A percentile compares a stretch with the other conserved stretches of the same genome.
Evolutionary conservation across 306 rosid genomes (phyloP).

Genomic region (Malus sylvestris): DNA sequence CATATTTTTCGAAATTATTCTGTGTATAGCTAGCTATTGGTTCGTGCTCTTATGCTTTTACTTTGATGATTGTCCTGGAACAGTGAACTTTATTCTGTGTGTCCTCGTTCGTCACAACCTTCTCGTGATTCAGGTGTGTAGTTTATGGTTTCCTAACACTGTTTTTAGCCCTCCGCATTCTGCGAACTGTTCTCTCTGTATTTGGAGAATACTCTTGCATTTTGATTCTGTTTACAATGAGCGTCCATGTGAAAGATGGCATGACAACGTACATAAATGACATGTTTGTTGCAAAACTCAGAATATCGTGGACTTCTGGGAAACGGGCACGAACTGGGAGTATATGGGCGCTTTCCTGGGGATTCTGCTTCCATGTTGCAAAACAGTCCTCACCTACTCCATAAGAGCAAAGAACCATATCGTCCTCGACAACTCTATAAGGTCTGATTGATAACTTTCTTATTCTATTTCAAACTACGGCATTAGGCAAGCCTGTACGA

Average conservation of each 20-base stretch:
- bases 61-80: constrained; percentile 19
- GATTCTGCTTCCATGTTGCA: not conserved
- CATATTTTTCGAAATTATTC: not conserved
- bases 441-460: constrained; percentile 4
- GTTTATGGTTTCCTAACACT: not conserved
- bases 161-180: not conserved
- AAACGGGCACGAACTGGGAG: not conserved
- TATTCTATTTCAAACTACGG: not conserved
- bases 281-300: not conserved
- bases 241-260: not conserved
- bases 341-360: not conserved
- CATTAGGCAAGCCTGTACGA: not conserved
- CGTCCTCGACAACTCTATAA: constrained; percentile 31
- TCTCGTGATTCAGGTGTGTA: constrained; percentile 25
- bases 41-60: not conserved
- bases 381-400: constrained; percentile 23
- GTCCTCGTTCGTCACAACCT: constrained; percentile 12
- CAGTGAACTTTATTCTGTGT: constrained; percentile 22
- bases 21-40: not conserved
- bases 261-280: constrained; percentile 4
- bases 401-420: constrained; percentile 39
- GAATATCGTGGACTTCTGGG: constrained; percentile 14
- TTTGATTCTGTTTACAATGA: not conserved
- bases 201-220: not conserved
- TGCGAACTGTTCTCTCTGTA: not conserved